Conservation (phyloP, 2,329 filamentous ascomycete species). For the Pseudopyricularia cyperi region DNA sequence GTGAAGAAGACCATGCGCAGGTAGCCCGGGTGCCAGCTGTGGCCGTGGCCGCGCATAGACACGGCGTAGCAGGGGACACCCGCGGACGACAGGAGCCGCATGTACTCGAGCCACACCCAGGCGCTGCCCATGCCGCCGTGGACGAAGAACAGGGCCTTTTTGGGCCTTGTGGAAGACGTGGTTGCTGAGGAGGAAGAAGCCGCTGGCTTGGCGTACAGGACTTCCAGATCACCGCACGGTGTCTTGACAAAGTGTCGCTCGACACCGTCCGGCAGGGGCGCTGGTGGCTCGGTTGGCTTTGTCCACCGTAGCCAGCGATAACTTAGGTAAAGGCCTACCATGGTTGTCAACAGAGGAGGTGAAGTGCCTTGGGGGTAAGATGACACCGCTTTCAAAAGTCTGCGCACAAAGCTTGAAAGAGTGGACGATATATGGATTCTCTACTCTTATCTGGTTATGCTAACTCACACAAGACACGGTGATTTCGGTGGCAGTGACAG, state of each 20-base stretch:
- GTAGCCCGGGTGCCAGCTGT: constrained; percentile 36
- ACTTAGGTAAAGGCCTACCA: constrained; percentile 16
- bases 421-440: background rate
- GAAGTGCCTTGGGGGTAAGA: background rate
- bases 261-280: constrained; percentile 24
- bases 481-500: too few relatives aligned
- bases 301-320: constrained; percentile 19
- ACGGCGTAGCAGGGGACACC: constrained; percentile 38
- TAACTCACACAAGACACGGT: too few relatives aligned
- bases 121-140: constrained; percentile 43
- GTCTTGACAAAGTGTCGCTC: constrained; percentile 29
- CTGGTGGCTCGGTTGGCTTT: constrained; percentile 11
- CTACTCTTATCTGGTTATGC: too few relatives aligned
- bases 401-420: background rate
- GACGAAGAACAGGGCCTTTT: constrained; percentile 31
- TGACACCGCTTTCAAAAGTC: background rate
- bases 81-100: constrained; percentile 29
- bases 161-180: background rate
- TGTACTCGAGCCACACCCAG: constrained; percentile 37
- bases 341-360: background rate
- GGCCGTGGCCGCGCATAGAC: constrained; percentile 37
- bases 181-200: background rate
- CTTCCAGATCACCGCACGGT: constrained; percentile 30
- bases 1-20: constrained; percentile 33
- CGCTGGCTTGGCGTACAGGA: constrained; percentile 28